Percentiles rank a stretch among this genome's conserved stretches.
Evolutionary conservation across 306 rosid genomes (phyloP).

Genomic region (Canavalia ensiformis): DNA sequence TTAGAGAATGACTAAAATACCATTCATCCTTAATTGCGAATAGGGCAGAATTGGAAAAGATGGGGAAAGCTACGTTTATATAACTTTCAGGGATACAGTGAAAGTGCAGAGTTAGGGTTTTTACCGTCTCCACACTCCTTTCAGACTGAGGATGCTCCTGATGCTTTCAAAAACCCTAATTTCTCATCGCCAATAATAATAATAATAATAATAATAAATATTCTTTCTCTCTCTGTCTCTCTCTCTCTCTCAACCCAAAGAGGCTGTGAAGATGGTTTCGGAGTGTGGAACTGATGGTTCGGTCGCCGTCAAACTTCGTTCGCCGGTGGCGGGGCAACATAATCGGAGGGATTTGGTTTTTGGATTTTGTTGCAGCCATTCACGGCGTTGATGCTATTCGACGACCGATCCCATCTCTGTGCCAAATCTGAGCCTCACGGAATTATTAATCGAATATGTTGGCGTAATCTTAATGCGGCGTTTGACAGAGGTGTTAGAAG

Average conservation of each 20-base stretch:
- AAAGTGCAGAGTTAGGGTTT: neutral
- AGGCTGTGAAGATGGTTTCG: slow-evolving; percentile 55
- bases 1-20: no score
- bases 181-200: neutral
- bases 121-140: neutral
- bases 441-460: no score
- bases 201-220: neutral
- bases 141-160: neutral
- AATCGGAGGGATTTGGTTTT: neutral
- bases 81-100: no score
- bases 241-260: neutral
- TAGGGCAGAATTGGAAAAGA: neutral
- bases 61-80: no score
- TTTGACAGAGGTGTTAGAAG: slow-evolving; percentile 48
- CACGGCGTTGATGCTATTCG: slow-evolving; percentile 43
- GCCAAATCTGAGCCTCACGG: slow-evolving; percentile 55
- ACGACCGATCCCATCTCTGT: neutral
- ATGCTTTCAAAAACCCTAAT: neutral
- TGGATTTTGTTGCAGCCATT: slow-evolving; percentile 57
- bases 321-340: slow-evolving; percentile 55
- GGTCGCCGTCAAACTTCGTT: slow-evolving; percentile 2
- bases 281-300: slow-evolving; percentile 57
- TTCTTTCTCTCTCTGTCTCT: neutral
- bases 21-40: no score
- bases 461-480: slow-evolving; percentile 6